Conservation (phyloP, 176 grass and related monocot species). For the bread wheat (Triticum aestivum) region IWGSC_CS_RefSeq_v2.1 NC_057805.1:374567613-374568112, state of each 20-base stretch:
- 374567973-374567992: slow-evolving; percentile 41
- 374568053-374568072: slow-evolving; percentile 53
- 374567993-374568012: slow-evolving; percentile 54
- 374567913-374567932: too few relatives aligned
- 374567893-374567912: too few relatives aligned
- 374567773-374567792: slow-evolving; percentile 23
- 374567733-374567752: neutral
- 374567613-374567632: slow-evolving; percentile 59
- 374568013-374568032: slow-evolving; percentile 65
- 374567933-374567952: too few relatives aligned
- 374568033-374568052: slow-evolving; percentile 72
- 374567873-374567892: neutral
- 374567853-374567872: slow-evolving; percentile 18
- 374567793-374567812: slow-evolving; percentile 44
- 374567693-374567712: neutral
- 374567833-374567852: neutral
- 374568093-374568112: slow-evolving; percentile 30
- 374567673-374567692: neutral
- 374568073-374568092: slow-evolving; percentile 68
- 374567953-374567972: neutral
- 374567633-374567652: slow-evolving; percentile 35
- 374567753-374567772: slow-evolving; percentile 35
- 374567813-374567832: neutral
- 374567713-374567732: neutral
- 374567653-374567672: slow-evolving; percentile 37